Conservation (phyloP, 2,329 filamentous ascomycete genomes). For the Pseudogymnoascus sp. region DNA sequence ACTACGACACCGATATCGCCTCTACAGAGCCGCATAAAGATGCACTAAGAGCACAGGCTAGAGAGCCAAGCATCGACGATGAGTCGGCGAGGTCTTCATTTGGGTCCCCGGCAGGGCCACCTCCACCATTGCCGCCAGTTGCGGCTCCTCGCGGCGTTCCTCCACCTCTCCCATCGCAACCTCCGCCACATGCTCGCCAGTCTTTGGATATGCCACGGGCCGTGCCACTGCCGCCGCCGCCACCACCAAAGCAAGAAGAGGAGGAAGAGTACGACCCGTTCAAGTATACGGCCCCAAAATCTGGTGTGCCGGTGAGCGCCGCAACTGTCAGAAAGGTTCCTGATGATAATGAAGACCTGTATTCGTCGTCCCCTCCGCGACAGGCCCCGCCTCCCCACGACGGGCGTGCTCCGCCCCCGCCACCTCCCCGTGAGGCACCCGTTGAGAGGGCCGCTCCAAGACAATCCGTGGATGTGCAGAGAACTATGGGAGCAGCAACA, state of each 20-base stretch:
- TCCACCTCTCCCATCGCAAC: slow-evolving; percentile 56
- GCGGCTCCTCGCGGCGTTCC: slow-evolving; percentile 51
- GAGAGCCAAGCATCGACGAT: slow-evolving; percentile 69
- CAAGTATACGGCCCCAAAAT: slow-evolving; percentile 39
- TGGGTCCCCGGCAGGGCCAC: slow-evolving; percentile 34
- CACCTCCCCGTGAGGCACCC: slow-evolving; percentile 36
- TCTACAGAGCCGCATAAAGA: slow-evolving; percentile 92
- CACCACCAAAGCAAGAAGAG: slow-evolving; percentile 43
- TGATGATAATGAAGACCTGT: slow-evolving; percentile 26
- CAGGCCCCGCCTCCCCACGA: slow-evolving; percentile 29
- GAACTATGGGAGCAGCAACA: slow-evolving; percentile 39
- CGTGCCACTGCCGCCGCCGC: slow-evolving; percentile 59
- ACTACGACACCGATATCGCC: slow-evolving; percentile 95
- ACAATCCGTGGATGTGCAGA: slow-evolving; percentile 56
- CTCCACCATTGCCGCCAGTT: slow-evolving; percentile 44
- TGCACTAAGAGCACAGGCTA: slow-evolving; percentile 72
- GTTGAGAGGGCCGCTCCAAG: slow-evolving; percentile 33
- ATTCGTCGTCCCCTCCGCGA: slow-evolving; percentile 29
- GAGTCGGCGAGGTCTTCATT: slow-evolving; percentile 44
- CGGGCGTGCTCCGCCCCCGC: slow-evolving; percentile 37
- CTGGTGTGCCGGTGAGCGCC: slow-evolving; percentile 15
- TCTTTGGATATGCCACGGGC: slow-evolving; percentile 65
- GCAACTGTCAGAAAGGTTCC: slow-evolving; percentile 20
- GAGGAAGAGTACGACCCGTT: slow-evolving; percentile 65
- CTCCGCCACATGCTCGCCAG: slow-evolving; percentile 39